Evolutionary conservation across 345 rosid genomes (phyloP), one percentile per base, ranked within the genome.

Genomic region (Toxicodendron radicans): DNA sequence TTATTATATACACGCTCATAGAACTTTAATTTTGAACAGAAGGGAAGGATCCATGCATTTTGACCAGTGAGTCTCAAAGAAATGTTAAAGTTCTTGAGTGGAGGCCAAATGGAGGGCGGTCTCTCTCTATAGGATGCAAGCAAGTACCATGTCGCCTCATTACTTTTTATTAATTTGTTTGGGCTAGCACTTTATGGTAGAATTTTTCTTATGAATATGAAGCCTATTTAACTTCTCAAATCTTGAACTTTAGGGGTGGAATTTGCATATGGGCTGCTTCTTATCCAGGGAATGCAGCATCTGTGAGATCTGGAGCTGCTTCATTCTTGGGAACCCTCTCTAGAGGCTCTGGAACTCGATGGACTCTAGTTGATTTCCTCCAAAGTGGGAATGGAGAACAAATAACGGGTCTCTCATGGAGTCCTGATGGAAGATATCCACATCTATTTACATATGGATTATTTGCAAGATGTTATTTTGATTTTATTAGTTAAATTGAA

Each of bases 361-460:
- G 99, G 99, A 87, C 84, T 78, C 80, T 95, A 72, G 94, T 93
- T 23, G 99, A 95, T 81, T 90, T 89, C 87, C 92, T 91, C 57
- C 92, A 77, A 71, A 79, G 94, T 85, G 73, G 75, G 71, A 81
- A 71, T 71, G 85, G 85, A 80, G 98, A 91, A 74, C 94, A 91
- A 81, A 85, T 90, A 65, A 91, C 86, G 81, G 93, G 98, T 66
- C 92, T 95, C 59, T 93, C 99, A 41, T 93, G 99, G 99, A 90
- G 98, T 79, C 99, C 98, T 2, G 84, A 88, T 87, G 98, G 98
- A 86, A 91, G 96, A 95, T 93, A 95, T 95, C 97, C 98, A 33
- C 3, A 72, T 11, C 76, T 58, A 14, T 16, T 41, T 51, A 48
- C 8, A 6, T 64, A 51, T 71, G 56, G 45, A 68, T 68, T 73